Evolutionary conservation across 176 grass and related monocot genomes (phyloP).

Genomic region (Luzula sylvatica): DNA sequence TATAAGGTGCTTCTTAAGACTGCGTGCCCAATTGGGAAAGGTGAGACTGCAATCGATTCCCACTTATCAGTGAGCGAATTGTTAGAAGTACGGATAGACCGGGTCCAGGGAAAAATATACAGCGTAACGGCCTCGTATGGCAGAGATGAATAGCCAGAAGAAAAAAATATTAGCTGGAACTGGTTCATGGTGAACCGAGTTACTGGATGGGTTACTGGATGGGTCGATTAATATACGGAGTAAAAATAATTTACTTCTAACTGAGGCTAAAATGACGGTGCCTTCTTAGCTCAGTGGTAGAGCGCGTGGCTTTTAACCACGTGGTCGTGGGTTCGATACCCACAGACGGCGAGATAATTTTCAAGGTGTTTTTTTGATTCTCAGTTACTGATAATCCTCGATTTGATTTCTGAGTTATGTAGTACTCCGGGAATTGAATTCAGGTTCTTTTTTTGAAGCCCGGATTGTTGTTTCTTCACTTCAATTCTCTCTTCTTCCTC

Average conservation of each 20-base stretch:
- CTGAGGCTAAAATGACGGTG: background rate
- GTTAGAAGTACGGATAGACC: background rate
- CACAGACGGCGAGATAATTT: slow-evolving; percentile 57
- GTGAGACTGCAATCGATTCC: background rate
- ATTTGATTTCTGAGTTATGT: no score
- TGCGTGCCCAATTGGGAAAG: background rate
- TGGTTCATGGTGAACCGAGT: no score
- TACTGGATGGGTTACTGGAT: no score
- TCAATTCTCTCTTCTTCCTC: background rate
- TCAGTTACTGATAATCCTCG: no score
- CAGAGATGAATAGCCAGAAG: background rate
- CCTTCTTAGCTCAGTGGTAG: slow-evolving; percentile 53
- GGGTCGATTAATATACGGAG: no score
- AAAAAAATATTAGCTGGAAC: background rate
- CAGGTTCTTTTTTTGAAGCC: background rate
- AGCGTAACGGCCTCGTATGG: background rate
- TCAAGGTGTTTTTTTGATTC: no score
- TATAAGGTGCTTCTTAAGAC: background rate
- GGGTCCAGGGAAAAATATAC: background rate
- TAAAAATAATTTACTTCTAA: no score
- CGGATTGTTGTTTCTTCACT: background rate
- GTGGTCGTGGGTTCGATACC: slow-evolving; percentile 54
- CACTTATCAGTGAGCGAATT: background rate
- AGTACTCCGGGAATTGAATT: background rate
- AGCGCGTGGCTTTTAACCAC: slow-evolving; percentile 42